A percentile compares a stretch with the other conserved stretches of the same genome.
These are phyloP conservation scores for Saxispiralis lemnorum DNA, from an alignment of 495 filamentous ascomycete genomes.

Conservation along the genomic window DNA sequence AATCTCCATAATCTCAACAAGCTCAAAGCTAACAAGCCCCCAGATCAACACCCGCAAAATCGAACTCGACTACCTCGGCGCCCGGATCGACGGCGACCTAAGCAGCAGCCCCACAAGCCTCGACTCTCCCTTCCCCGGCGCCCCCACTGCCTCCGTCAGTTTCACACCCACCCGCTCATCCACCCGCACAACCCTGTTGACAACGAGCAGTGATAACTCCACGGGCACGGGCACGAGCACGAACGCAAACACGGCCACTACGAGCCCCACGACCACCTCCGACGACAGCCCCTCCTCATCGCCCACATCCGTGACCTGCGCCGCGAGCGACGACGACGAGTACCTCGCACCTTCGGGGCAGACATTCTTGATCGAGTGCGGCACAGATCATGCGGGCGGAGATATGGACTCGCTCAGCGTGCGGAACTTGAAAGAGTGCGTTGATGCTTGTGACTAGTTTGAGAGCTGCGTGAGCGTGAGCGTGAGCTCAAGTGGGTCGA, in stretches of 20 bases:
- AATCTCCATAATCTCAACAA: not conserved
- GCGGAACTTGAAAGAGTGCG: slow-evolving; percentile 2
- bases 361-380: slow-evolving; percentile 2
- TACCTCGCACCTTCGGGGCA: slow-evolving; percentile 3
- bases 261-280: no score
- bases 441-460: slow-evolving; percentile 1
- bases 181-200: no score
- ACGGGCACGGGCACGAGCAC: no score
- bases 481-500: not conserved
- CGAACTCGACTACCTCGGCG: slow-evolving; percentile 2
- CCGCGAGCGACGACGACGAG: not conserved
- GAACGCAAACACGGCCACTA: no score
- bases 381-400: slow-evolving; percentile 4
- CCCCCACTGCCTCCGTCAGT: no score
- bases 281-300: not conserved
- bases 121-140: no score
- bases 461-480: slow-evolving; percentile 4
- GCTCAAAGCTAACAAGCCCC: not conserved
- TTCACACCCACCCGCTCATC: no score
- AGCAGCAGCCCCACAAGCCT: no score
- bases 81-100: not conserved
- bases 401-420: not conserved
- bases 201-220: no score
- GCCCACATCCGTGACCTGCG: not conserved
- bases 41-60: slow-evolving; percentile 5